Percentiles rank a stretch among this genome's conserved stretches.
phyloP scores from a whole-genome alignment of 352 stramenopile genomes.

The Phytophthora citricola region DNA sequence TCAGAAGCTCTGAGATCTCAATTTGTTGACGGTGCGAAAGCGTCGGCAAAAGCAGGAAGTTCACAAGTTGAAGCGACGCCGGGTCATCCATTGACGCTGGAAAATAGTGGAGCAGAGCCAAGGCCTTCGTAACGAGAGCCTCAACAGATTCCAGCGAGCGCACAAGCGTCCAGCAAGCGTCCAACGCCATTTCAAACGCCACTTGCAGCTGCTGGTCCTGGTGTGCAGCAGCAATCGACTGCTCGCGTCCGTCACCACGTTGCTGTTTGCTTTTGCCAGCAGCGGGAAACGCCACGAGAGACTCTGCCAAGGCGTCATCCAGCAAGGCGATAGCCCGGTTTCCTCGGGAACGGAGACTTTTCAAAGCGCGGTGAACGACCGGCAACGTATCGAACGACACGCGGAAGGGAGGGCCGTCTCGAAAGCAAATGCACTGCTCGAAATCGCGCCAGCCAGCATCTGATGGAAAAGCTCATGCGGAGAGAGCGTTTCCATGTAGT shows the following conservation, averaged over 20 bases:
- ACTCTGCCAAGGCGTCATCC: conserved; percentile 71
- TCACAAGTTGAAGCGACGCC: conserved; percentile 44
- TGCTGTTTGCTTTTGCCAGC: conserved; percentile 31
- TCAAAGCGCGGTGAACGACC: conserved; percentile 45
- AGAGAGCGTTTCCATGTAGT: conserved; percentile 85
- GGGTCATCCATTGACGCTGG: conserved; percentile 10
- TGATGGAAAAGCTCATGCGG: conserved; percentile 84
- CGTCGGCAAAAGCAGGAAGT: conserved; percentile 38
- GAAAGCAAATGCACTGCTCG: conserved; percentile 62
- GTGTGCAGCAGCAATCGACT: conserved; percentile 37
- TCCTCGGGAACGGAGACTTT: conserved; percentile 42
- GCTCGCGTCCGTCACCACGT: conserved; percentile 35
- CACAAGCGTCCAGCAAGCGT: conserved; percentile 75
- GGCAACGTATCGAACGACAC: conserved; percentile 37
- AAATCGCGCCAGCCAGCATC: conserved; percentile 71
- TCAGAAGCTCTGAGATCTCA: conserved; percentile 51
- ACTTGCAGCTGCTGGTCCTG: conserved; percentile 70
- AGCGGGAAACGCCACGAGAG: conserved; percentile 62
- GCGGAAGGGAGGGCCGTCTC: conserved; percentile 49
- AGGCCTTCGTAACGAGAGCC: conserved; percentile 56
- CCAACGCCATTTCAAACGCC: conserved; percentile 82
- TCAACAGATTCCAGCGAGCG: conserved; percentile 59
- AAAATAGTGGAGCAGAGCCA: conserved; percentile 62
- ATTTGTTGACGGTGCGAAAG: conserved; percentile 36
- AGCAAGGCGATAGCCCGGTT: conserved; percentile 61